Conservation (phyloP, 768 basidiomycete genomes). For the Lentinula lateritia region DNA sequence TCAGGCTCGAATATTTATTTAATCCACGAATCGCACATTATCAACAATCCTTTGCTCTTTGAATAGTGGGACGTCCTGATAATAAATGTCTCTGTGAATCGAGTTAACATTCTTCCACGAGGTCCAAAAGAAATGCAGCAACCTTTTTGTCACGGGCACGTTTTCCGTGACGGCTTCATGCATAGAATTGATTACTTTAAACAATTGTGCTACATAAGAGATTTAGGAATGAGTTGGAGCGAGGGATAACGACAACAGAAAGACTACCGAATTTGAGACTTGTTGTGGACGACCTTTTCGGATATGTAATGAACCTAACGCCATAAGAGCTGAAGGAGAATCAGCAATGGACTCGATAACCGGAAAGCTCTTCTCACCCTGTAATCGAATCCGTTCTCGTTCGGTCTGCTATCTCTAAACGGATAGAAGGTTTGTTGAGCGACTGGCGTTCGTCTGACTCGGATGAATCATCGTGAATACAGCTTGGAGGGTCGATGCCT, state of each 20-base stretch:
- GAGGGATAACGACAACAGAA: background rate
- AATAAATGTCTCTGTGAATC: slow-evolving; percentile 71
- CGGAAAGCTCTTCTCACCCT: background rate
- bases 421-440: background rate
- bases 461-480: background rate
- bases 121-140: slow-evolving; percentile 5
- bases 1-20: background rate
- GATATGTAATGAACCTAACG: slow-evolving; percentile 29
- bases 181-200: slow-evolving; percentile 60
- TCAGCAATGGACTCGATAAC: background rate
- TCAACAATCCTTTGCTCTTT: slow-evolving; percentile 76
- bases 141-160: slow-evolving; percentile 64
- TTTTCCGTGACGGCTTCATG: slow-evolving; percentile 58
- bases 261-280: slow-evolving; percentile 38
- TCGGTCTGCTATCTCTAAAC: slow-evolving; percentile 1
- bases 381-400: background rate
- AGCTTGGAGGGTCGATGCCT: background rate
- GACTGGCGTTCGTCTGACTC: background rate
- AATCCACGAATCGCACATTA: slow-evolving; percentile 34
- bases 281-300: slow-evolving; percentile 25
- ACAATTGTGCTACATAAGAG: slow-evolving; percentile 51
- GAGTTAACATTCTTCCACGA: background rate
- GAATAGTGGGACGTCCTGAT: slow-evolving; percentile 79
- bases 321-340: slow-evolving; percentile 10
- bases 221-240: background rate